Evolutionary conservation across 2,329 filamentous ascomycete genomes (phyloP), one percentile per base, ranked within the genome.

Genomic region (Claviceps humidiphila): DNA sequence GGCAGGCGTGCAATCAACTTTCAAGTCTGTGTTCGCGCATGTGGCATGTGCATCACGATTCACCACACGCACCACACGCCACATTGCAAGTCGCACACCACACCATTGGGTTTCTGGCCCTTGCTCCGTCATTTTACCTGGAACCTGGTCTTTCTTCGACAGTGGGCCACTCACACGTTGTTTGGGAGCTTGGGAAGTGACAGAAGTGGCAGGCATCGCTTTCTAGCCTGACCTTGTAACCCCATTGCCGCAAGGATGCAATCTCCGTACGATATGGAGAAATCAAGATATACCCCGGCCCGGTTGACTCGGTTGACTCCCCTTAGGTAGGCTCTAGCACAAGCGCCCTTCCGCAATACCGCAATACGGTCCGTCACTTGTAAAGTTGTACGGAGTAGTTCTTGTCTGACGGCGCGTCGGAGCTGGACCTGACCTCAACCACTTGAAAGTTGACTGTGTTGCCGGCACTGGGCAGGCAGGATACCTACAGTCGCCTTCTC

Each of bases 401-500:
- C 53, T 47, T 52, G 46, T 54, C 50, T 42, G 51, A 47, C 49
- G 47, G 47, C 22, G 41, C 17, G 7, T 30, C 46, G 46, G 47
- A 44, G 13, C 17, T 13, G 17, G 16, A n/a, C 30, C 39, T 17
- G 40, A 38, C 26, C 39, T 50, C 43, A 38, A 47, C 50, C 47
- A 26, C 47, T 38, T 42, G n/a, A n/a, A n/a, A n/a, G n/a, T n/a
- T n/a, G 41, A 53, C 51, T 34, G 9, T 9, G 30, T 34, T 34
- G 9, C 30, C 41, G 40, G 52, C 50, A 26, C 47, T 46, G 53
- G 50, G 34, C 30, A 34, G 22, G 13, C 5, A 42, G n/a, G 34
- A 59, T 57, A 60, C 59, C 22, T 22, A 22, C 3, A 30, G 26
- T 62, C 58, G 58, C 51, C 54, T 51, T 55, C 56, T 50, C 20